phyloP scores from a whole-genome alignment of 371 early-diverging fungal genomes.

The Syncephalastrum contaminatum region DNA sequence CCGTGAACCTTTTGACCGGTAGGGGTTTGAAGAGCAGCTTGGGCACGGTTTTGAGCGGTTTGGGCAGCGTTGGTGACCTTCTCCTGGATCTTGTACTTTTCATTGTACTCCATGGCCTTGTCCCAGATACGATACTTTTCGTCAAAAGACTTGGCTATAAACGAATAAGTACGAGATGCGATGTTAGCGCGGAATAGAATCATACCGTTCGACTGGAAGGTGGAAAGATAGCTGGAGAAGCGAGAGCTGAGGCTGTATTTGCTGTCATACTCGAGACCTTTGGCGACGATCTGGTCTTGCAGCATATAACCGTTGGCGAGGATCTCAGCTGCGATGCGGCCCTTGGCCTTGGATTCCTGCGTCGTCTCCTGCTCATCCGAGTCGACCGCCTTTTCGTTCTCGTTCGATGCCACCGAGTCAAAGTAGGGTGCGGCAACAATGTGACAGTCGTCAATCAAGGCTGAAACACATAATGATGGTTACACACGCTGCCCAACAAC shows the following conservation, averaged over 20 bases:
- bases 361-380: slow-evolving; percentile 16
- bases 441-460: slow-evolving; percentile 63
- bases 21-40: slow-evolving; percentile 54
- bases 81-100: slow-evolving; percentile 62
- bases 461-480: slow-evolving; percentile 17
- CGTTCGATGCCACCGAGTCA: slow-evolving; percentile 27
- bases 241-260: slow-evolving; percentile 49
- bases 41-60: slow-evolving; percentile 46
- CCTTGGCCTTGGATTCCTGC: slow-evolving; percentile 62
- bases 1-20: slow-evolving; percentile 58
- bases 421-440: slow-evolving; percentile 59
- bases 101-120: slow-evolving; percentile 52
- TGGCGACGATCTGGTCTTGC: slow-evolving; percentile 59
- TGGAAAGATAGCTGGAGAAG: slow-evolving; percentile 25
- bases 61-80: slow-evolving; percentile 50
- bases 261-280: slow-evolving; percentile 57
- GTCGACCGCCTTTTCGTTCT: slow-evolving; percentile 23
- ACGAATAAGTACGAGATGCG: not conserved
- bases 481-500: no score
- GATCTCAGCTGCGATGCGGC: slow-evolving; percentile 61
- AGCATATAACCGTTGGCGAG: slow-evolving; percentile 63
- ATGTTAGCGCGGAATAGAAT: not conserved
- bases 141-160: slow-evolving; percentile 51
- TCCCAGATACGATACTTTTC: slow-evolving; percentile 59
- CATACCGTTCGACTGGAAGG: slow-evolving; percentile 34